A percentile compares a stretch with the other conserved stretches of the same genome.
Conservation (phyloP, 2,329 filamentous ascomycete genomes). For the Tympanopsis confertula region DNA sequence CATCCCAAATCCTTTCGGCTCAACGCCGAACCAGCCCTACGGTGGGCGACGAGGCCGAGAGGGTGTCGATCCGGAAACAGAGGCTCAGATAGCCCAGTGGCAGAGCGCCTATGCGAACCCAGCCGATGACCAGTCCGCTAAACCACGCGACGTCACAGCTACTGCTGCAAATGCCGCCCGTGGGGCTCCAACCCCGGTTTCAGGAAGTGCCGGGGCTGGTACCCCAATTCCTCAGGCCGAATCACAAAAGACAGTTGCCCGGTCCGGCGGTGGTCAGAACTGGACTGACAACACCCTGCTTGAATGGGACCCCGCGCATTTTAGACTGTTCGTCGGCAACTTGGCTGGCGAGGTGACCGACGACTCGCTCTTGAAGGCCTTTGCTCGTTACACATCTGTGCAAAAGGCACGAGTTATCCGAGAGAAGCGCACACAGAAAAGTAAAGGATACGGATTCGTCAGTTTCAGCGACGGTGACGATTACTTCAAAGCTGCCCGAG, state of each 20-base stretch:
- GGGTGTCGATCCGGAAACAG: constrained; percentile 59
- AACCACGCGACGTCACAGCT: constrained; percentile 10
- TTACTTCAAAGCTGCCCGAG: constrained; percentile 89
- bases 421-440: constrained; percentile 92
- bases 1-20: not conserved
- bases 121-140: constrained; percentile 10
- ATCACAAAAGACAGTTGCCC: constrained; percentile 76
- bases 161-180: constrained; percentile 14
- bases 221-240: constrained; percentile 33
- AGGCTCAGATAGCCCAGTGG: constrained; percentile 89
- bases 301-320: constrained; percentile 91
- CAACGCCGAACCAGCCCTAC: constrained; percentile 35
- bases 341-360: constrained; percentile 95
- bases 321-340: constrained; percentile 92
- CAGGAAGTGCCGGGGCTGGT: not conserved
- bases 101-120: constrained; percentile 70
- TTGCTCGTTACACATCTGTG: constrained; percentile 74
- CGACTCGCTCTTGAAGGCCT: constrained; percentile 88
- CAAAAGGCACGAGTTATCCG: constrained; percentile 88
- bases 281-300: constrained; percentile 84
- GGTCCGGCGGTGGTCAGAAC: constrained; percentile 78
- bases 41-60: constrained; percentile 17
- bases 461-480: constrained; percentile 92
- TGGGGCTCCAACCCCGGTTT: not conserved
- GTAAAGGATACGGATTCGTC: constrained; percentile 91